These are phyloP conservation scores for Pichia terricola DNA, from an alignment of 1,139 yeast genomes.

Conservation along the genomic window DNA sequence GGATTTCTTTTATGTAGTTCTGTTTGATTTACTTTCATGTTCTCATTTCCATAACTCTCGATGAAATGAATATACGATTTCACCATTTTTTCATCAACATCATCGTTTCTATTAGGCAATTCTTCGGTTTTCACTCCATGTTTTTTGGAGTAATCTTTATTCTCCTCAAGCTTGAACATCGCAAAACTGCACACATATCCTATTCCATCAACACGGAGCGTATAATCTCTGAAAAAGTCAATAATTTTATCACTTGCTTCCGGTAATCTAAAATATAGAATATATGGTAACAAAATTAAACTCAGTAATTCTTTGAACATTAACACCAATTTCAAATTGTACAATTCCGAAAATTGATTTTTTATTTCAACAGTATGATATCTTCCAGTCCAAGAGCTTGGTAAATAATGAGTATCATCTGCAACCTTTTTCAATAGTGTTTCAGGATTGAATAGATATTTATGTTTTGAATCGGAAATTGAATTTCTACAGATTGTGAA, in stretches of 20 bases:
- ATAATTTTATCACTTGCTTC: conserved; percentile 62
- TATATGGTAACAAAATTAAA: conserved; percentile 74
- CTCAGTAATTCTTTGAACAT: conserved; percentile 73
- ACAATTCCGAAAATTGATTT: conserved; percentile 69
- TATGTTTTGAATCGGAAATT: conserved; percentile 35
- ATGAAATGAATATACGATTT: conserved; percentile 80
- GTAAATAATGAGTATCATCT: conserved; percentile 83
- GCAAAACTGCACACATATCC: conserved; percentile 95
- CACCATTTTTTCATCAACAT: conserved; percentile 54
- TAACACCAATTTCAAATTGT: conserved; percentile 64
- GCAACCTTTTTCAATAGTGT: conserved; percentile 69
- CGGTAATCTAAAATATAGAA: conserved; percentile 77
- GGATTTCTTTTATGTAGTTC: neutral
- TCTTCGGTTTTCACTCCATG: conserved; percentile 37
- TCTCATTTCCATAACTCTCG: conserved; percentile 56
- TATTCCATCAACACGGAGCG: conserved; percentile 85
- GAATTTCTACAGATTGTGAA: conserved; percentile 33
- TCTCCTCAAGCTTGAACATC: conserved; percentile 71
- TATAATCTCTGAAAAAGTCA: conserved; percentile 82
- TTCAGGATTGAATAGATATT: conserved; percentile 78
- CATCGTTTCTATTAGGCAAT: conserved; percentile 22
- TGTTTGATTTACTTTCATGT: conserved; percentile 8
- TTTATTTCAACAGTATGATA: conserved; percentile 79
- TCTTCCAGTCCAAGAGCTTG: conserved; percentile 75
- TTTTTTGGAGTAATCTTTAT: conserved; percentile 29